Conservation (phyloP, 768 basidiomycete species). For the Mycena floridula region DNA sequence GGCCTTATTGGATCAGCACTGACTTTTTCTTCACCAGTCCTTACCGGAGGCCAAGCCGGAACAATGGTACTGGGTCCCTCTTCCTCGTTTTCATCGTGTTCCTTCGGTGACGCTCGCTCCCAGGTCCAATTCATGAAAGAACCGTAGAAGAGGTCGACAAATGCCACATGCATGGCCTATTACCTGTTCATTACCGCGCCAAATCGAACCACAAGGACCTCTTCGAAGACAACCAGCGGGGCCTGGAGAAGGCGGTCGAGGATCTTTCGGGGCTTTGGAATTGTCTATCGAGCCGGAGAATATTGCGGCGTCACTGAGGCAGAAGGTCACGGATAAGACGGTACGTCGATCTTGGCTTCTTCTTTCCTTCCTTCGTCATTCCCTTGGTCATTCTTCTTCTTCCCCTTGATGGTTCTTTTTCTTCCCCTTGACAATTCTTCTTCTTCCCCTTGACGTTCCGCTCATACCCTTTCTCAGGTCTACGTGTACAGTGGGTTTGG, state of each 20-base stretch:
- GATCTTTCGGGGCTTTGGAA: conserved; percentile 92
- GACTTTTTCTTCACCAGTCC: too few species aligned
- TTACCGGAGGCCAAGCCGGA: too few species aligned
- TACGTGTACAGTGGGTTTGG: too few species aligned
- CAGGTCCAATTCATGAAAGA: conserved; percentile 92
- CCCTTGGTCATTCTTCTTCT: too few species aligned
- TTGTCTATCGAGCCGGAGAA: conserved; percentile 82
- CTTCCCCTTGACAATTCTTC: not conserved
- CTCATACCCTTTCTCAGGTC: conserved; percentile 50
- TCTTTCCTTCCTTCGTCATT: not conserved
- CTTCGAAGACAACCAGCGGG: conserved; percentile 96
- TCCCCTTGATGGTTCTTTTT: not conserved
- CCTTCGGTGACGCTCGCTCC: too few species aligned
- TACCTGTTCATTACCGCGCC: conserved; percentile 95
- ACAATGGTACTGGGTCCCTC: too few species aligned
- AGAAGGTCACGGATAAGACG: conserved; percentile 95
- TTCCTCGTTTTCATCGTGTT: too few species aligned
- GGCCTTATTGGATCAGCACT: too few species aligned
- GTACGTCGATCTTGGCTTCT: conserved; percentile 47
- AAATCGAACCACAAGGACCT: conserved; percentile 90
- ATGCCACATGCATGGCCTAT: conserved; percentile 94
- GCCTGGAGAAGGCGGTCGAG: conserved; percentile 93
- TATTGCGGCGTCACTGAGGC: conserved; percentile 74
- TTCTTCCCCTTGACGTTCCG: too few species aligned
- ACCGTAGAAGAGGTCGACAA: conserved; percentile 89